Conservation (phyloP, 305 asterid genomes). For the Euphrasia arctica region DNA sequence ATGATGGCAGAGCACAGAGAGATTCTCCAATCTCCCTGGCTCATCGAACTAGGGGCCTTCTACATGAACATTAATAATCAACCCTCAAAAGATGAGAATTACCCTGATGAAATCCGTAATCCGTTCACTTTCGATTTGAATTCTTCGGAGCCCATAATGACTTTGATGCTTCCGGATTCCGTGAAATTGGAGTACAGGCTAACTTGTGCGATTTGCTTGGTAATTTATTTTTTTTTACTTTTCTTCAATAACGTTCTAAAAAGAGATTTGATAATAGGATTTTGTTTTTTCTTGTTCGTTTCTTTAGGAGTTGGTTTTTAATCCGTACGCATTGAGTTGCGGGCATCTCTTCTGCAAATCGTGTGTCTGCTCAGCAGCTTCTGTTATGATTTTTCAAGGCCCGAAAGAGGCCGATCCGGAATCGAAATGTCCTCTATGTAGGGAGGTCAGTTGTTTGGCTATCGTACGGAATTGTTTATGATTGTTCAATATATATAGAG, state of each 20-base stretch:
- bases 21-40: conserved; percentile 73
- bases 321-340: conserved; percentile 70
- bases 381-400: conserved; percentile 71
- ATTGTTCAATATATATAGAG: too few relatives aligned
- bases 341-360: conserved; percentile 83
- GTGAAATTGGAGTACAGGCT: conserved; percentile 52
- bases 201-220: conserved; percentile 85
- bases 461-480: background rate
- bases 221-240: conserved; percentile 23
- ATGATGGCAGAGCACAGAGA: conserved; percentile 57
- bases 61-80: conserved; percentile 44
- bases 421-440: conserved; percentile 75
- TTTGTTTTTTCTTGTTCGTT: background rate
- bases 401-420: conserved; percentile 52
- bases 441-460: conserved; percentile 50
- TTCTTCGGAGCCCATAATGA: conserved; percentile 44
- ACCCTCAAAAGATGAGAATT: conserved; percentile 31
- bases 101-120: conserved; percentile 28
- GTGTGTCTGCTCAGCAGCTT: conserved; percentile 77
- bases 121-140: conserved; percentile 52
- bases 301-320: conserved; percentile 63
- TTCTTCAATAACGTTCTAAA: conserved; percentile 2
- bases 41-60: conserved; percentile 76
- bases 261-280: background rate
- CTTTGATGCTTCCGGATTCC: conserved; percentile 51